Percentiles rank a stretch among this genome's conserved stretches.
phyloP scores from a whole-genome alignment of 257 asterid genomes.

The Thymus quinquecostatus region DNA sequence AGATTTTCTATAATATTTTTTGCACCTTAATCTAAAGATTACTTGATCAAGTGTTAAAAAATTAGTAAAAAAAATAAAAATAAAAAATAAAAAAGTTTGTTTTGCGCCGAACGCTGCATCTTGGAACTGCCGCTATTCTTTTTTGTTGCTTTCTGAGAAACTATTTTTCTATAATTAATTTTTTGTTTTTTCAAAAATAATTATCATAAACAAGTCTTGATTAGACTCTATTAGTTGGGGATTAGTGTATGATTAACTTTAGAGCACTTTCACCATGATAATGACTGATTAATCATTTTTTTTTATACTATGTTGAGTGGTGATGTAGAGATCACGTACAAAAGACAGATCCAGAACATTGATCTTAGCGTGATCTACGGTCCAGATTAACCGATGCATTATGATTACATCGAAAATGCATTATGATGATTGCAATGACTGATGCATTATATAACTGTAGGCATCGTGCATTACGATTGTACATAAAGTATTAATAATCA shows the following conservation, averaged over 20 bases:
- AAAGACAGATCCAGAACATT: too few relatives aligned
- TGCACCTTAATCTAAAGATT: constrained; percentile 24
- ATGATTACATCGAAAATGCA: too few relatives aligned
- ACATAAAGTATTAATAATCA: too few relatives aligned
- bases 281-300: neutral
- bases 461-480: too few relatives aligned
- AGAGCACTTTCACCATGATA: neutral
- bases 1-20: neutral
- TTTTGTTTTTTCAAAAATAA: neutral
- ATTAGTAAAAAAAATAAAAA: too few relatives aligned
- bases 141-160: constrained; percentile 29
- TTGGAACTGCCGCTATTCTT: constrained; percentile 61
- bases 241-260: constrained; percentile 7
- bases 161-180: neutral
- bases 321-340: too few relatives aligned
- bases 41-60: neutral
- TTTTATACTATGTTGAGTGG: neutral
- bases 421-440: too few relatives aligned
- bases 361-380: too few relatives aligned
- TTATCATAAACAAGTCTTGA: neutral
- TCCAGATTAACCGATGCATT: too few relatives aligned
- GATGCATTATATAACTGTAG: too few relatives aligned
- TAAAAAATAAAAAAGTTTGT: too few relatives aligned
- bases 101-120: constrained; percentile 79
- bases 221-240: neutral